Evolutionary conservation across 768 basidiomycete genomes (phyloP), one percentile per base, ranked within the genome.

Genomic region (Leucosporidium creatinivorum): DNA sequence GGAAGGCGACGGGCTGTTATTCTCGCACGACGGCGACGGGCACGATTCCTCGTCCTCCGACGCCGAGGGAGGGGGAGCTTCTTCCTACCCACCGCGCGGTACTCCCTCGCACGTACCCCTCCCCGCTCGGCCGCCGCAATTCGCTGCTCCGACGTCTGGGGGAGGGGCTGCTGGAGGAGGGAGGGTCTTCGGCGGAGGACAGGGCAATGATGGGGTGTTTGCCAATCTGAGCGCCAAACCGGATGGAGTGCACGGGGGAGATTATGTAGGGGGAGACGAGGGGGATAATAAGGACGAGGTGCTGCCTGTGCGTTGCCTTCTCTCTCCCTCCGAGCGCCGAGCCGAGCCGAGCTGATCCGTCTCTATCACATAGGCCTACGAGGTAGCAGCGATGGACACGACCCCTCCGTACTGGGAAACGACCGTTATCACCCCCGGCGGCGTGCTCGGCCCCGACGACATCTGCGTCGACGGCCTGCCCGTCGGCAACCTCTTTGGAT

Each of bases 351-450:
- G 10, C 28, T 47, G 47, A 51, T 28, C 18, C 36, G 49, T 55
- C 54, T 12, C 36, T 17, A 44, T 58, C 7, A 2, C 3, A 44
- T 13, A 93, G 89, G 85, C 92, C 0, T 99, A 99, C 75, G 83
- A 86, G 18, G 83, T 87, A 21, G 96, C 94, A 3, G 87, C 91
- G 69, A 84, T 87, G 33, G 94, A 99, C 76, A 85, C 90, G 0
- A 93, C 89, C 0, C 96, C 96, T 0, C 84, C 91, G 0, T 99
- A 99, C 78, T 97, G 92, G 90, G 94, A 99, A 76, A 97, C 90
- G 1, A 93, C 91, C 0, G 85, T 97, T 13, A 89, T 93, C 68
- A 86, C 93, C 0, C 91, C 10, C 77, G 87, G 91, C 48, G 87
- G 77, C 0, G 75, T 75, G 66, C 77, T 78, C 19, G 78, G 79